A percentile compares a stretch with the other conserved stretches of the same genome.
Evolutionary conservation across 768 basidiomycete species (phyloP).

Genomic region (Amanita pallidorosea): DNA sequence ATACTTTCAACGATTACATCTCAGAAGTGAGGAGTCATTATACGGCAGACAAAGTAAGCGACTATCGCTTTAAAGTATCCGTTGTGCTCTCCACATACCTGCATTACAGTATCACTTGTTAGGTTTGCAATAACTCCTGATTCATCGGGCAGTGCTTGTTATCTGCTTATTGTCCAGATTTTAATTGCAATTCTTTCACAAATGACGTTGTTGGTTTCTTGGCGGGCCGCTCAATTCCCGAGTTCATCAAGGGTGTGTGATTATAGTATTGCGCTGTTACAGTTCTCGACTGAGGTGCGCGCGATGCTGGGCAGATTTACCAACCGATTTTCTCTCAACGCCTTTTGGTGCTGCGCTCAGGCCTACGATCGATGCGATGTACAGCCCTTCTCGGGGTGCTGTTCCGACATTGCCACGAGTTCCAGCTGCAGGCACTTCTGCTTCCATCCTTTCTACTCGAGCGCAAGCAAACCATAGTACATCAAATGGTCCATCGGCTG

Average conservation of each 20-base stretch:
- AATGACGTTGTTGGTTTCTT: constrained; percentile 82
- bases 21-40: constrained; percentile 66
- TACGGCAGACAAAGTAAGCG: constrained; percentile 76
- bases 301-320: constrained; percentile 39
- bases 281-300: background rate
- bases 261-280: constrained; percentile 9
- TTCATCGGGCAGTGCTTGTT: background rate
- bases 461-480: constrained; percentile 22
- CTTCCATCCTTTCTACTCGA: constrained; percentile 43
- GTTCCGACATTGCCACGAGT: constrained; percentile 21
- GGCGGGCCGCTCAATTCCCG: constrained; percentile 72
- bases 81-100: background rate
- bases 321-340: constrained; percentile 78
- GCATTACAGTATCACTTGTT: constrained; percentile 66
- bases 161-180: constrained; percentile 36
- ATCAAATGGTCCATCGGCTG: constrained; percentile 12
- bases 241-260: constrained; percentile 62
- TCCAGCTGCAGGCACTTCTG: constrained; percentile 18
- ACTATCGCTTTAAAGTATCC: background rate
- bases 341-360: constrained; percentile 80
- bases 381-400: constrained; percentile 38
- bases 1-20: constrained; percentile 81
- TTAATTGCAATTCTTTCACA: constrained; percentile 94
- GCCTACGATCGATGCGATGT: constrained; percentile 91
- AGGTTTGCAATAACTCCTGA: constrained; percentile 30